These are phyloP conservation scores for Gamsiella multidivaricata DNA, from an alignment of 192 early-diverging fungal genomes.

Conservation along the genomic window DNA sequence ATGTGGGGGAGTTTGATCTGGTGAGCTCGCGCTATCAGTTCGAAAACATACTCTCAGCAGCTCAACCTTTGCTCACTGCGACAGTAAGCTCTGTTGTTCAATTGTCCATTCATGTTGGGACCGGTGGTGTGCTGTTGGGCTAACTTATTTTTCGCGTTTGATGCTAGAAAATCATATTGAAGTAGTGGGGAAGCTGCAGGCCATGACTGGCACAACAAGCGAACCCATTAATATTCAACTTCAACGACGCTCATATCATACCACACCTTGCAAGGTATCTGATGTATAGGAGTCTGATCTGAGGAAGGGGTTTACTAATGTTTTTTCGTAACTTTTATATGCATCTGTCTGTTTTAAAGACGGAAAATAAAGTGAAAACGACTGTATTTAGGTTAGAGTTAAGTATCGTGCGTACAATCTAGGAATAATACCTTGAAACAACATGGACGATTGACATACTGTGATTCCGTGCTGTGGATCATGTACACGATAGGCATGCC, in stretches of 20 bases:
- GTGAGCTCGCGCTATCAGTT: constrained; percentile 16
- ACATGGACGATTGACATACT: too few species aligned
- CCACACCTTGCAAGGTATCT: constrained; percentile 11
- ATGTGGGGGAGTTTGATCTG: constrained; percentile 12
- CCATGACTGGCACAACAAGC: constrained; percentile 1
- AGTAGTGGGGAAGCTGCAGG: background rate
- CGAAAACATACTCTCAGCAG: constrained; percentile 12
- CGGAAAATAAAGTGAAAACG: too few species aligned
- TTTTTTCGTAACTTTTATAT: too few species aligned
- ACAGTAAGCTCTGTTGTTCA: background rate
- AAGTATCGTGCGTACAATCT: too few species aligned
- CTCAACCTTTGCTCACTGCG: constrained; percentile 15
- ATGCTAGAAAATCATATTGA: constrained; percentile 14
- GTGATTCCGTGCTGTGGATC: too few species aligned
- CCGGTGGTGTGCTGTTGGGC: background rate
- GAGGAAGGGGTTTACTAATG: too few species aligned
- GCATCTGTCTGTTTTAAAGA: too few species aligned
- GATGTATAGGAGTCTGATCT: constrained; percentile 1
- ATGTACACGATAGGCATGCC: too few species aligned
- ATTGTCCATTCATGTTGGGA: background rate
- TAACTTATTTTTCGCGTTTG: constrained; percentile 1
- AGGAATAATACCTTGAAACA: too few species aligned
- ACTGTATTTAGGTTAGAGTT: too few species aligned
- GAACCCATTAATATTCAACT: constrained; percentile 6
- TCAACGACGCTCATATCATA: constrained; percentile 14